These are phyloP conservation scores for Kockovaella imperatae DNA, from an alignment of 768 basidiomycete species.

Conservation along the genomic window DNA sequence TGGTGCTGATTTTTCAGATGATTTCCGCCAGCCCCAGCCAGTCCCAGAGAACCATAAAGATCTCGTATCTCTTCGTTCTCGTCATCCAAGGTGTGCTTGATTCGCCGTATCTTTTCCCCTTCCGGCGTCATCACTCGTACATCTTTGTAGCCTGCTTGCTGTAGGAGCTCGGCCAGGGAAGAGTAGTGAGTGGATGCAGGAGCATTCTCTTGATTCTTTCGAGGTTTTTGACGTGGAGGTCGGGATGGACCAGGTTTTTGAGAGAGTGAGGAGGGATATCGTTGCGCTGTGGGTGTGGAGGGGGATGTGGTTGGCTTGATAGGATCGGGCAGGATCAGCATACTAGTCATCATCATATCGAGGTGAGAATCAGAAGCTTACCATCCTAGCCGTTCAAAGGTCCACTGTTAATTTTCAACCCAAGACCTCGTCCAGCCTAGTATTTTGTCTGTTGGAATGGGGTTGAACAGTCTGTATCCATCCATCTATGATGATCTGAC, in stretches of 20 bases:
- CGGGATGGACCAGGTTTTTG: slow-evolving; percentile 22
- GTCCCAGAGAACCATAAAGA: slow-evolving; percentile 23
- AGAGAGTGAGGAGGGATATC: slow-evolving; percentile 21
- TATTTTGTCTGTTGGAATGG: too few species aligned
- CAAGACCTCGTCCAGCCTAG: too few species aligned
- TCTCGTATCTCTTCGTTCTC: slow-evolving; percentile 21
- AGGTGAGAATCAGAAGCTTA: too few species aligned
- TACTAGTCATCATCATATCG: too few species aligned
- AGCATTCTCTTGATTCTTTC: not conserved
- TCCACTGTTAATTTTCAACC: too few species aligned
- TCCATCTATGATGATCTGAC: too few species aligned
- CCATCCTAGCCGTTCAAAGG: too few species aligned
- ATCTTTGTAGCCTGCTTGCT: slow-evolving; percentile 86
- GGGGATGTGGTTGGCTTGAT: not conserved
- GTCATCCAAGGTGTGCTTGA: slow-evolving; percentile 28
- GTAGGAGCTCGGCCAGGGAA: slow-evolving; percentile 71
- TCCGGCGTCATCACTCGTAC: slow-evolving; percentile 84
- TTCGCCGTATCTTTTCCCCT: slow-evolving; percentile 48
- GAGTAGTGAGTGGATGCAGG: slow-evolving; percentile 51
- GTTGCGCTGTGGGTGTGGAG: slow-evolving; percentile 2
- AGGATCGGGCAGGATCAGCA: too few species aligned
- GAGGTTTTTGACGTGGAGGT: slow-evolving; percentile 3
- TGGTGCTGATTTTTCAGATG: too few species aligned
- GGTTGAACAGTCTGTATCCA: too few species aligned
- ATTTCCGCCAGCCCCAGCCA: too few species aligned